Base-by-base conservation (phyloP, 176 grass and related monocot genomes). In the Urochloa ruziziensis region DNA sequence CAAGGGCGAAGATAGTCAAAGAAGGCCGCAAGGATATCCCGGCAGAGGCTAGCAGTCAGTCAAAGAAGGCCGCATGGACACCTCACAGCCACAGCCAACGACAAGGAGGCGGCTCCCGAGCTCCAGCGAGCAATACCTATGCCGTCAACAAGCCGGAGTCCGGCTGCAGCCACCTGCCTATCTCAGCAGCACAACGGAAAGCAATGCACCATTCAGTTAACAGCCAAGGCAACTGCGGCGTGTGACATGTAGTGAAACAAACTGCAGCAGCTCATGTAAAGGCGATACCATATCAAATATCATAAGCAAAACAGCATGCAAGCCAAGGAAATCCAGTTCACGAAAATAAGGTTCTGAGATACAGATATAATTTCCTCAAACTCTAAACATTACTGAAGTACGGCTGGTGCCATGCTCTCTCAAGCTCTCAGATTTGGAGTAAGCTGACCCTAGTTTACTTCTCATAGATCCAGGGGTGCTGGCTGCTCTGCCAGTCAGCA, bases 401-500 rank as follows among this genome's bases (percentile, higher is more conserved):
- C 1, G 25, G 62, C 67, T 86, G 48, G 54, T 58, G 66, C 12
- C 25, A 85, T 48, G 24, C 46, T 60, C 73, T 16, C 23, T 14
- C 10, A 80, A 62, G 14, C 61, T 66, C 79, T 83, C 36, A 67
- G n/a, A 6, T 27, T 62, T n/a, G 67, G 10, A 87, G 4, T 53
- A 1, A 28, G 43, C 24, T 35, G 32, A 37, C 48, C 4, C 27
- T 30, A 69, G 33, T 65, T 89, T 94, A 91, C 62, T 33, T 62
- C 93, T 99, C 96, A 1, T 99, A 99, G 91, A 99, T 96, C 96
- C 96, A 99, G 25, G 90, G 79, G 91, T 99, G 96, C 62, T 90
- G 88, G 83, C 67, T 85, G 93, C 93, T 96, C 64, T 74, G 88
- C 96, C 96, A 99, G 25, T 92, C 86, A 0, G 78, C 81, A 7